Evolutionary conservation across 331 rosid genomes (phyloP).

Genomic region (Prunus yedoensis): DNA sequence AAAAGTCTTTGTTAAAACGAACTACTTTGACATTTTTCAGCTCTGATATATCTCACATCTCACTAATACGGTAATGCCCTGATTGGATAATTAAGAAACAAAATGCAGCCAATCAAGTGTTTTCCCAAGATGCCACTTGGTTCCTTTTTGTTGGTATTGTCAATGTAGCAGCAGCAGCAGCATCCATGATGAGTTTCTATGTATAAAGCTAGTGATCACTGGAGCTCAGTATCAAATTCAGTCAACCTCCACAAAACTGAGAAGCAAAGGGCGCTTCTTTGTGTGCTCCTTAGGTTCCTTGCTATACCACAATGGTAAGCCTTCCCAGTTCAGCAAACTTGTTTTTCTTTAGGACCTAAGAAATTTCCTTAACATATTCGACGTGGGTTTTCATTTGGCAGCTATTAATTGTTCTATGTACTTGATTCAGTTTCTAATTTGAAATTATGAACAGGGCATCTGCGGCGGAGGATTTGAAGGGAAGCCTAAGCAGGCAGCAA

Average conservation of each 20-base stretch:
- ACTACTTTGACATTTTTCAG: background rate
- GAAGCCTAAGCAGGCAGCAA: slow-evolving; percentile 30
- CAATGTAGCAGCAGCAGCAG: too few relatives aligned
- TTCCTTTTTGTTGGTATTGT: slow-evolving; percentile 1
- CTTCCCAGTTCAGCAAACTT: too few relatives aligned
- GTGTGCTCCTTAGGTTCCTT: too few relatives aligned
- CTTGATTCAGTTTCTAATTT: background rate
- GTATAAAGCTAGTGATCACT: background rate
- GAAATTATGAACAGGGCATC: slow-evolving; percentile 38
- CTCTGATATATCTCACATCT: background rate
- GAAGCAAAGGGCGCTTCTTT: background rate
- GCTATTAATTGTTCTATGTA: too few relatives aligned
- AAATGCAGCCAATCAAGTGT: background rate
- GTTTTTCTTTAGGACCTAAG: too few relatives aligned
- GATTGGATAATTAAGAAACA: background rate
- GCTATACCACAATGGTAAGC: background rate
- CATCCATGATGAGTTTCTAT: background rate
- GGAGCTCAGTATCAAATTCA: background rate
- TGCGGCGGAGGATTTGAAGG: slow-evolving; percentile 35
- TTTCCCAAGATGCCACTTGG: background rate
- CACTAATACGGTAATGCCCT: background rate
- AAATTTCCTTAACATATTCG: too few relatives aligned
- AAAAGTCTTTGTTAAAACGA: background rate
- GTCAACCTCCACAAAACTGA: background rate
- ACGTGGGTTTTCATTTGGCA: too few relatives aligned